Evolutionary conservation across 805 yeast genomes (phyloP).

Genomic region (Yamadazyma laniorum): DNA sequence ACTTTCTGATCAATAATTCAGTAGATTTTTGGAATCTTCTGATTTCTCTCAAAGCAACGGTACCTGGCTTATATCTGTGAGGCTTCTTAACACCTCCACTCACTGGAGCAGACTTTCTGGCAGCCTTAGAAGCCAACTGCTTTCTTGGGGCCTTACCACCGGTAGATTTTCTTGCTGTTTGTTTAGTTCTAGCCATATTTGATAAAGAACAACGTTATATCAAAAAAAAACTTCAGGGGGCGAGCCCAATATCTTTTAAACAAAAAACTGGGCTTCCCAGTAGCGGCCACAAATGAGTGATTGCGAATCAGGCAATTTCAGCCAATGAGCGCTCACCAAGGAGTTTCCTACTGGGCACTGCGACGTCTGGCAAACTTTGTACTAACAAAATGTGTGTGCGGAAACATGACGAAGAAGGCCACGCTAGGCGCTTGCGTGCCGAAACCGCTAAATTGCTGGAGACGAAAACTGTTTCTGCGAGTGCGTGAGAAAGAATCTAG

Average conservation of each 20-base stretch:
- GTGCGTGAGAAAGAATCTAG: neutral
- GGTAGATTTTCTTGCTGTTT: conserved; percentile 91
- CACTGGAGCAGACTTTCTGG: conserved; percentile 90
- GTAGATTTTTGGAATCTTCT: conserved; percentile 97
- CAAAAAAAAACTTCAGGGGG: conserved; percentile 4
- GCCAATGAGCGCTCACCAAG: neutral
- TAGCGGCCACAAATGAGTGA: conserved; percentile 1
- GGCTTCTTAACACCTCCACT: conserved; percentile 93
- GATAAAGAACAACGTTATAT: neutral
- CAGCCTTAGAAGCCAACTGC: conserved; percentile 88
- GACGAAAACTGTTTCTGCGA: neutral
- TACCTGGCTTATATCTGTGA: conserved; percentile 97
- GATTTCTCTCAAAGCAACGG: conserved; percentile 94
- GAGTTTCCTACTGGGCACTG: too few relatives aligned
- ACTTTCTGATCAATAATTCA: conserved; percentile 89
- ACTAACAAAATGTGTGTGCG: neutral
- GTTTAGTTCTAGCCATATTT: conserved; percentile 86
- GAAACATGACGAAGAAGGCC: neutral
- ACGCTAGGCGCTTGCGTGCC: neutral
- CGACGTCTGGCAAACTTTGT: neutral
- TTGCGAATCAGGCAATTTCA: neutral
- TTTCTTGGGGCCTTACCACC: conserved; percentile 97
- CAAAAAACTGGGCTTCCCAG: neutral
- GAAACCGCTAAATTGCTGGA: neutral
- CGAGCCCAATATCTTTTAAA: neutral